Evolutionary conservation across 495 filamentous ascomycete species (phyloP), one percentile per base, ranked within the genome.

Genomic region (Neurospora hispaniola): DNA sequence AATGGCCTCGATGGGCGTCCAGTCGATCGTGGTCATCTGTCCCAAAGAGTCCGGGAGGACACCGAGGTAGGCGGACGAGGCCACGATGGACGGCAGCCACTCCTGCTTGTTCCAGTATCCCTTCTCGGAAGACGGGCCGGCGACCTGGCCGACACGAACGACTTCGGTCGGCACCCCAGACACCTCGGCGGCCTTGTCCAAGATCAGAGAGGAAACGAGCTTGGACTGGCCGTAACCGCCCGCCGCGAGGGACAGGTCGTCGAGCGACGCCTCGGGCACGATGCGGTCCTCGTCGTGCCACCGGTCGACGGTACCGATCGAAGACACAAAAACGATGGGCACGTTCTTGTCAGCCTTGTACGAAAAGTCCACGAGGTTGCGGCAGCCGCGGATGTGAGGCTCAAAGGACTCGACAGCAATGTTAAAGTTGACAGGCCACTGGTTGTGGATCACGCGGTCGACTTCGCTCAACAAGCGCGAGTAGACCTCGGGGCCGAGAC

Each of bases 351-450:
- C 69, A 11, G 86, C 82, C n/a, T 78, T 74, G 62, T 80, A 69
- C 54, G 82, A 83, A 46, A 90, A 88, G 70, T 89, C 82, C 2
- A 86, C 81, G 18, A 90, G 80, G 66, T 84, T 82, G 42, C 85
- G 81, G 27, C 89, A 82, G 16, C 88, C 86, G 8, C 77, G 76
- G 41, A 90, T 84, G 71, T 88, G 84, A 5, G 85, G 84, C 46
- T 87, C 84, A 62, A 90, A 90, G 0, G 85, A 86, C 35, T 82
- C 81, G 46, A 89, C 78, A 0, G 87, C 78, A 42, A 83, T 82
- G 75, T 90, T 89, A 82, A 90, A 90, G 78, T 90, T 85, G 40
- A 90, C 88, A 0, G 83, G 85, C 89, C 89, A 91, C 54, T 87
- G 86, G 78, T 88, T 89, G 80, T 90, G 88, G 74, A 90, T 87